These are phyloP conservation scores for Saccharomycopsis javanensis DNA, from an alignment of 805 yeast species.

Conservation along the genomic window DNA sequence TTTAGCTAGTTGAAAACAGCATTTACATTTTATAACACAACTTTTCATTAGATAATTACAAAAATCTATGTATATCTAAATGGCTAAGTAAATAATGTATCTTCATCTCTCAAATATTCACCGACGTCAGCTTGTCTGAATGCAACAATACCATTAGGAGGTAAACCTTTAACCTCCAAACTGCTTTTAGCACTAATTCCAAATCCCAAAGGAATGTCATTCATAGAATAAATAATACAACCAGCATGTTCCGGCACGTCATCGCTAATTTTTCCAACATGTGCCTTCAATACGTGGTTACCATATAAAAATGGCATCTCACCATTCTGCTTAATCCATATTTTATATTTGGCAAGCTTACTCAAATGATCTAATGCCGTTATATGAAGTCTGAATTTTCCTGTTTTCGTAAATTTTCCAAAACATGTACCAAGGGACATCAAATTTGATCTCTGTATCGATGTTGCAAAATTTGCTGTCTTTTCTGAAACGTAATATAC, in stretches of 20 bases:
- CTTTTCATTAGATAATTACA: background rate
- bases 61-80: background rate
- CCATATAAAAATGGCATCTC: slow-evolving; percentile 98
- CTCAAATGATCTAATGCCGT: slow-evolving; percentile 81
- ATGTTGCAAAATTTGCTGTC: slow-evolving; percentile 79
- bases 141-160: slow-evolving; percentile 91
- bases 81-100: slow-evolving; percentile 71
- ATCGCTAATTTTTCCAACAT: slow-evolving; percentile 91
- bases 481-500: slow-evolving; percentile 86
- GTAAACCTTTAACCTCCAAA: slow-evolving; percentile 73
- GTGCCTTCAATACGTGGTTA: slow-evolving; percentile 93
- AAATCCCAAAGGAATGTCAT: slow-evolving; percentile 87
- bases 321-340: slow-evolving; percentile 95
- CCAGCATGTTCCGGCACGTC: slow-evolving; percentile 98
- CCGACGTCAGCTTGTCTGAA: slow-evolving; percentile 97
- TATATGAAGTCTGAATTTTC: slow-evolving; percentile 89
- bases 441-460: slow-evolving; percentile 77
- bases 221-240: slow-evolving; percentile 83
- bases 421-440: slow-evolving; percentile 91
- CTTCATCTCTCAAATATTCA: slow-evolving; percentile 96
- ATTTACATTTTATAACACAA: background rate
- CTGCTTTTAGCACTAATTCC: slow-evolving; percentile 93
- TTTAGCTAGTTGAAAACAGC: background rate
- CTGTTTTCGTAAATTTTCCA: slow-evolving; percentile 96
- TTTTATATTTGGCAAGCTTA: slow-evolving; percentile 81